Evolutionary conservation across 495 filamentous ascomycete species (phyloP), one percentile per base, ranked within the genome.

Genomic region (Xylaria intraflava): DNA sequence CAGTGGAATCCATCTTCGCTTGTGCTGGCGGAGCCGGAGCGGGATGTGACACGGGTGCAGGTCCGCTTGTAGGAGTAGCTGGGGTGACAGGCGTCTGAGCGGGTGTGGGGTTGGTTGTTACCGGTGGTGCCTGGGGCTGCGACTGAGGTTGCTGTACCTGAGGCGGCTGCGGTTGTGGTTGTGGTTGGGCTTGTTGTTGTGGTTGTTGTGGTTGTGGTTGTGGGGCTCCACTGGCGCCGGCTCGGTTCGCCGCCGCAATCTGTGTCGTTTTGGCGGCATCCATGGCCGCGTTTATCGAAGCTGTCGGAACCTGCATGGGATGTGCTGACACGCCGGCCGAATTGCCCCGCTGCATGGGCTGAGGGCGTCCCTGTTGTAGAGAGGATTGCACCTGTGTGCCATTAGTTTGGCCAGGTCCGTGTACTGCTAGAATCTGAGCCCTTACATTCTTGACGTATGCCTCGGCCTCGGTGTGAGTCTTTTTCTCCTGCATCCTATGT

Each of bases 241-340:
- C 53, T 19, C 68, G 69, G 49, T 55, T 67, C 26, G 52, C 52
- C 3, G 54, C 65, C 33, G 65, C 65, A 49, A 76, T 46, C 51
- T 79, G 77, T 45, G 77, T 72, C 24, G 72, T 78, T 64, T 77
- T 76, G 38, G 76, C 77, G 8, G 73, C 73, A 51, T 79, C 76
- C 56, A 79, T 72, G 22, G 76, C 77, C 8, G 75, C 75, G 59
- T 72, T 77, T 23, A 79, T 57, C 44, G 62, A 59, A 10, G 66
- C 55, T 5, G 65, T 51, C 6, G 62, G 60, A 29, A 57, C 57
- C 17, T 64, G 59, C 59, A 63, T 64, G 5, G 62, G 54, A 38
- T 64, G 58, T 27, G 53, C 53, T 17, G 67, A 57, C 20, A 49
- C 49, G 17, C 46, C 42, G 22, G n/a, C 33, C 10, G 40, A 46